Base-by-base conservation (phyloP, 495 filamentous ascomycete genomes). In the Penicillium dipodomyicola region DNA sequence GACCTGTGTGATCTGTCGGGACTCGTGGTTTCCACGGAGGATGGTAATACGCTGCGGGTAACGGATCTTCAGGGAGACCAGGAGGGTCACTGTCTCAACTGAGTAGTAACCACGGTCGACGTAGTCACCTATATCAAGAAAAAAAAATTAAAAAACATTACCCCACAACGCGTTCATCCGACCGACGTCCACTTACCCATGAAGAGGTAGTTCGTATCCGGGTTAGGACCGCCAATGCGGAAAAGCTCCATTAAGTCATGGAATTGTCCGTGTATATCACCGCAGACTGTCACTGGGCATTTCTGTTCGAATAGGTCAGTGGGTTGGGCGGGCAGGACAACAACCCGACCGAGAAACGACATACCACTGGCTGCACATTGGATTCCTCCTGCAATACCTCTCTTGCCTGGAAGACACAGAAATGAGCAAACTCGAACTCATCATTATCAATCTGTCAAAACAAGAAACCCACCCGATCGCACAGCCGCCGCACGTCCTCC, bases 91-190 rank as follows among this genome's bases (percentile, higher is more conserved):
- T 4, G 92, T 96, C 75, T 97, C 92, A 53, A 97, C 92, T 20
- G 91, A 96, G 78, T 96, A 97, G 76, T 96, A 97, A 49, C 92
- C 92, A 76, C 92, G 87, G 73, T 97, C 92, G 67, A 97, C 92
- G 67, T 96, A 97, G 71, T 97, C 92, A 70, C 92, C 90, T 95
- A 65, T 46, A 64, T 47, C 54, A 59, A 43, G 41, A 29, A 9
- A 8, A 25, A 52, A 55, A 17, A 15, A 14, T 39, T 10, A 40
- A 47, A 55, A 15, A 29, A 42, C 9, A 19, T 42, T 25, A 49
- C 37, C 45, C 33, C 49, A 53, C 48, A 46, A 53, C 48, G 48
- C 27, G 43, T 44, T 55, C 43, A 56, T 54, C 58, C 65, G 58
- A 59, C 56, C 61, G 57, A 47, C n/a, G 19, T 10, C 43, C 25